A percentile compares a stretch with the other conserved stretches of the same genome.
Conservation (phyloP, 306 rosid species). For the Gillenia trifoliata region DNA sequence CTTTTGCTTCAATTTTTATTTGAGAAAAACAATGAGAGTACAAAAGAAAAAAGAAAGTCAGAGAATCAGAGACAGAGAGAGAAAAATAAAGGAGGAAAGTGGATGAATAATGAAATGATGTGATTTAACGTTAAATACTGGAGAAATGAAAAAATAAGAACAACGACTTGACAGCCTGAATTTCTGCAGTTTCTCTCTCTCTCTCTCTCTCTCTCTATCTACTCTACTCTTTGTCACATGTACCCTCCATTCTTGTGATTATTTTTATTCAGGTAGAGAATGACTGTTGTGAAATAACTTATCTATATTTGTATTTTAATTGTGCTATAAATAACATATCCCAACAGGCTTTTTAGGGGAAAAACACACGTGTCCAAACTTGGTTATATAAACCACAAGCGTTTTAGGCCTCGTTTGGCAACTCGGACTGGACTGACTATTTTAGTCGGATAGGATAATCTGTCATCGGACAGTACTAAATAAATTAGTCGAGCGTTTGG, state of each 20-base stretch:
- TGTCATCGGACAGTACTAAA: too few species aligned
- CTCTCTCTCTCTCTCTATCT: too few species aligned
- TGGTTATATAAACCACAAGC: too few species aligned
- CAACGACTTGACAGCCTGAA: constrained; percentile 61
- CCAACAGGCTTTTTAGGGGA: neutral
- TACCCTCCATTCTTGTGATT: constrained; percentile 7
- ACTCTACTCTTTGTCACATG: constrained; percentile 35
- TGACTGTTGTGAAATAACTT: too few species aligned
- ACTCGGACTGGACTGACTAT: too few species aligned
- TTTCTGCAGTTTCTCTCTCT: constrained; percentile 6
- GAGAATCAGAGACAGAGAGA: neutral
- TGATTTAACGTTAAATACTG: constrained; percentile 45
- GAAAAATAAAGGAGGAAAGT: neutral
- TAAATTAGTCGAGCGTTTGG: too few species aligned
- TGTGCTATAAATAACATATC: too few species aligned
- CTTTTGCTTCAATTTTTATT: neutral
- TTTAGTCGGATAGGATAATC: too few species aligned
- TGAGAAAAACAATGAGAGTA: neutral
- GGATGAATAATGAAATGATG: constrained; percentile 54
- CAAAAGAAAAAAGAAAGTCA: neutral
- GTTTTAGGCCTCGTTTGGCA: too few species aligned
- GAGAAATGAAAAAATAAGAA: constrained; percentile 36
- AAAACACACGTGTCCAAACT: neutral
- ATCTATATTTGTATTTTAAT: too few species aligned
- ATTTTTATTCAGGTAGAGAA: neutral